Percentiles rank a stretch among this genome's conserved stretches.
These are phyloP conservation scores for Diddensiella transvaalensis DNA, from an alignment of 805 yeast species.

Conservation along the genomic window DNA sequence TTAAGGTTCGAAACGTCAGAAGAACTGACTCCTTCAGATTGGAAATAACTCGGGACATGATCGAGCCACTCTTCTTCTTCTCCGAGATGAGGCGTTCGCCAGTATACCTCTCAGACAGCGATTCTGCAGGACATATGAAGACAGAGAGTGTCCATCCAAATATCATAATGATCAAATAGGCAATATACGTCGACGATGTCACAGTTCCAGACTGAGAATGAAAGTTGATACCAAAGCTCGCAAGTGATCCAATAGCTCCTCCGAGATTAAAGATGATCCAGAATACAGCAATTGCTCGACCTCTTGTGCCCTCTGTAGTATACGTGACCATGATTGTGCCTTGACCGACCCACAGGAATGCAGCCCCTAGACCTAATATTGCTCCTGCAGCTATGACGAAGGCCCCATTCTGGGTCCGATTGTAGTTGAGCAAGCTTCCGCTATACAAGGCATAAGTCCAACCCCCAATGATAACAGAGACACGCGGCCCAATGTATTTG, in stretches of 20 bases:
- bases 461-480: conserved; percentile 47
- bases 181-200: conserved; percentile 50
- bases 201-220: conserved; percentile 32
- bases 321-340: conserved; percentile 51
- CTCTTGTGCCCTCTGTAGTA: conserved; percentile 50
- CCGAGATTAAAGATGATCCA: conserved; percentile 62
- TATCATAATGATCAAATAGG: conserved; percentile 50
- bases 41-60: conserved; percentile 45
- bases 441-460: conserved; percentile 51
- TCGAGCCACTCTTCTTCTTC: conserved; percentile 44
- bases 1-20: conserved; percentile 32
- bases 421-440: conserved; percentile 47
- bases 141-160: conserved; percentile 44
- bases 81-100: conserved; percentile 21
- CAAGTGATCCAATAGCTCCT: conserved; percentile 54
- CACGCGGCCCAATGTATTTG: conserved; percentile 27
- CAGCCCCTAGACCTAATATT: conserved; percentile 53
- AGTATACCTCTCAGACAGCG: conserved; percentile 45
- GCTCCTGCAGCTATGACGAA: conserved; percentile 53
- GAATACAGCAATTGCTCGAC: conserved; percentile 49
- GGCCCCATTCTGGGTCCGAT: conserved; percentile 45
- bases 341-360: conserved; percentile 56
- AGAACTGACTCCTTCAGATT: conserved; percentile 41
- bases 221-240: conserved; percentile 53
- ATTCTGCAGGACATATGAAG: conserved; percentile 44